phyloP scores from a whole-genome alignment of 148 eudicot genomes.

The Camellia japonica region DNA sequence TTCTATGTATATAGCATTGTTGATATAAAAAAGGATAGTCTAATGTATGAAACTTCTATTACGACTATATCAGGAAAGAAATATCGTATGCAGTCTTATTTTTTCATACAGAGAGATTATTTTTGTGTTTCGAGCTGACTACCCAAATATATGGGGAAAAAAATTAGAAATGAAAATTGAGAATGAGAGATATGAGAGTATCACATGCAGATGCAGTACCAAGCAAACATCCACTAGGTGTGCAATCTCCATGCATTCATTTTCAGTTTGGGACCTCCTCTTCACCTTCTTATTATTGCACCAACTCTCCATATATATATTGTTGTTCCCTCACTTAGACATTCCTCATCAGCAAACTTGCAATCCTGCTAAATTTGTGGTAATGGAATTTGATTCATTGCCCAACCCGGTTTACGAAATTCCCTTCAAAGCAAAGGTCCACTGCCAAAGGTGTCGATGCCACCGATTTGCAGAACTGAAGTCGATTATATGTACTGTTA shows the following conservation, averaged over 20 bases:
- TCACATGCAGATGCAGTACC: background rate
- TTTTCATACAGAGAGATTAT: too few species aligned
- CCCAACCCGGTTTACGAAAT: background rate
- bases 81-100: too few species aligned
- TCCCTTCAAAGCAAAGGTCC: background rate
- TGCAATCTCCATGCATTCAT: slow-evolving; percentile 16
- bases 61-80: too few species aligned
- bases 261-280: background rate
- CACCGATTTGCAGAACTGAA: slow-evolving; percentile 6
- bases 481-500: slow-evolving; percentile 6
- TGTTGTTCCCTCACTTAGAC: slow-evolving; percentile 1
- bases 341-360: background rate
- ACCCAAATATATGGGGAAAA: background rate
- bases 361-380: background rate
- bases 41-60: too few species aligned
- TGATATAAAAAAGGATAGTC: too few species aligned
- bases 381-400: background rate
- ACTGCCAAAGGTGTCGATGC: background rate
- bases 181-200: slow-evolving; percentile 1
- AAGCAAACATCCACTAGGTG: slow-evolving; percentile 23
- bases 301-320: background rate
- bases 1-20: too few species aligned
- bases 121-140: background rate
- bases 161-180: background rate
- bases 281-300: slow-evolving; percentile 14